Evolutionary conservation across 202 grass and related monocot genomes (phyloP).

Genomic region (Sporobolus alterniflorus): DNA sequence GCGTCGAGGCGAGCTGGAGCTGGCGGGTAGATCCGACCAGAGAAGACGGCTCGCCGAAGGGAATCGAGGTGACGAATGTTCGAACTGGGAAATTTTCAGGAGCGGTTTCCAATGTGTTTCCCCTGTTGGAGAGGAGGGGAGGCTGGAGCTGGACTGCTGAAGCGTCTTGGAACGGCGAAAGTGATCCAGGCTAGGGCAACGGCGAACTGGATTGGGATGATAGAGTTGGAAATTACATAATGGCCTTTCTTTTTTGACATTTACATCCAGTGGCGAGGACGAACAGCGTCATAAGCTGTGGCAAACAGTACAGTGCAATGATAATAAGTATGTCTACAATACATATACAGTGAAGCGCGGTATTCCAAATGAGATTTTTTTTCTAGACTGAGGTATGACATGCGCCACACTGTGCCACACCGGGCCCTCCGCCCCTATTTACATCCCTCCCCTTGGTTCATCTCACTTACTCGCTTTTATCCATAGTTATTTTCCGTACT

Average conservation of each 20-base stretch:
- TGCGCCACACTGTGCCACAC: no score
- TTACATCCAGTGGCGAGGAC: not conserved
- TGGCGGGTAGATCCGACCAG: slow-evolving; percentile 28
- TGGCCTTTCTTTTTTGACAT: not conserved
- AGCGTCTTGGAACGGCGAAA: slow-evolving; percentile 2
- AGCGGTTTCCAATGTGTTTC: not conserved
- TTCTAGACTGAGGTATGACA: no score
- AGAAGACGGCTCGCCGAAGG: not conserved
- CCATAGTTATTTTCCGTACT: no score
- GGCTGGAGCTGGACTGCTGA: no score
- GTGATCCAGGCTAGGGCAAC: slow-evolving; percentile 18
- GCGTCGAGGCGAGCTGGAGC: not conserved
- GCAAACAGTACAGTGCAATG: no score
- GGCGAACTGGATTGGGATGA: not conserved
- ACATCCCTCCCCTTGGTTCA: no score
- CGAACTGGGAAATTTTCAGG: not conserved
- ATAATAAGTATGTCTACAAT: no score
- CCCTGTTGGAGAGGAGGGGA: not conserved
- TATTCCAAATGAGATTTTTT: no score
- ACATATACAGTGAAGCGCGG: no score
- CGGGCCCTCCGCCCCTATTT: no score
- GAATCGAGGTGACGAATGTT: slow-evolving; percentile 2
- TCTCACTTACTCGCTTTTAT: no score
- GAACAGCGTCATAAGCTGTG: no score
- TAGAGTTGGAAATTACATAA: slow-evolving; percentile 24